These are phyloP conservation scores for Botrytis pseudocinerea DNA, from an alignment of 2,329 filamentous ascomycete species.

Conservation along the genomic window DNA sequence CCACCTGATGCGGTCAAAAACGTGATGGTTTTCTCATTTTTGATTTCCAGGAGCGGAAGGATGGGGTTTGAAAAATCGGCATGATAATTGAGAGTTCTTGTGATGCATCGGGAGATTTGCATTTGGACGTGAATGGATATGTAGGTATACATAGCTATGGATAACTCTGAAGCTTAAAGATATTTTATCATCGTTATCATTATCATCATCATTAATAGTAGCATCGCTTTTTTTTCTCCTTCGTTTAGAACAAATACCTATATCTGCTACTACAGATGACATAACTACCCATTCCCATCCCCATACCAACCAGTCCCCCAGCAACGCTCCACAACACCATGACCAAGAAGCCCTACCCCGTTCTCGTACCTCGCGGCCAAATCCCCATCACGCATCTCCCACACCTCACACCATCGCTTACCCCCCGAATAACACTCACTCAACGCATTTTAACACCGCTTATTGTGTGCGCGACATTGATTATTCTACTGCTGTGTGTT, in stretches of 20 bases:
- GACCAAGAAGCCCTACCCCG: neutral
- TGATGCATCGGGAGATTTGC: neutral
- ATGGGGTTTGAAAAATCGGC: neutral
- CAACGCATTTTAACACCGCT: constrained; percentile 29
- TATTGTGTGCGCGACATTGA: constrained; percentile 28
- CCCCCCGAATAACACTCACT: constrained; percentile 13
- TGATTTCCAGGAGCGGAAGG: neutral
- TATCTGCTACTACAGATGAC: neutral
- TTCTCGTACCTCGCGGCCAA: neutral
- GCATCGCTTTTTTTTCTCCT: too few relatives aligned
- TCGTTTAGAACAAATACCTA: neutral
- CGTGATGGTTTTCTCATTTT: neutral
- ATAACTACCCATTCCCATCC: neutral
- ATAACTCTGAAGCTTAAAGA: neutral
- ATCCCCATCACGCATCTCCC: constrained; percentile 11
- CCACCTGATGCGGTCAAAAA: neutral
- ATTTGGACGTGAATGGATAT: neutral
- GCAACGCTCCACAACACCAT: neutral
- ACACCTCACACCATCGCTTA: neutral
- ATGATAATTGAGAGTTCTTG: neutral
- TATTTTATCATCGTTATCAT: too few relatives aligned
- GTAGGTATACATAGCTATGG: neutral
- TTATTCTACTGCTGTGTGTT: constrained; percentile 23
- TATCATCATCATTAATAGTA: neutral
- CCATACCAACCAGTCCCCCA: neutral